Evolutionary conservation across 169 alveolate species (phyloP), one percentile per base, ranked within the genome.

Genomic region (Neospora caninum): DNA sequence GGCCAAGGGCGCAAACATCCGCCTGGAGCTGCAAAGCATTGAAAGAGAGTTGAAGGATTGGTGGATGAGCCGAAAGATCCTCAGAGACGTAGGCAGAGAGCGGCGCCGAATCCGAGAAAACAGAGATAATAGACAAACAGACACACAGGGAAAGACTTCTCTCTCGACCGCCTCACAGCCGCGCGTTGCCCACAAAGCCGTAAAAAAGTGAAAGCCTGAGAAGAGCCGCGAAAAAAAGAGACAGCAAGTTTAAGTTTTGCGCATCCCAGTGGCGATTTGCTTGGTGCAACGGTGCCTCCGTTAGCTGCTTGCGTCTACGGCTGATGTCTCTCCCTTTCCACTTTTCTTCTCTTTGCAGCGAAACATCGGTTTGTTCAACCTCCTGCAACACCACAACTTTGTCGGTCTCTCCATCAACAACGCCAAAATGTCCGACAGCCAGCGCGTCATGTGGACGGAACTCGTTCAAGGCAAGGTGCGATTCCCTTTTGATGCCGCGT

Each of bases 1-100:
- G 84, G 54, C 20, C n/a, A 58, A 36, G 36, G 84, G 16, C 31
- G 93, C 29, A 31, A 53, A 16, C 10, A 27, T 92, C 49, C 84
- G 31, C 36, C 41, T 25, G 34, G 86, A 92, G 82, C 78, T 92
- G 92, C 86, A 73, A n/a, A 42, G 45, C 20, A 58, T 92, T 58
- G 95, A 92, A 18, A 49, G 49, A 4, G 95, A 92, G 38, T 49
- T 92, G 88, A 92, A 92, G 88, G 93, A 92, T 82, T 92, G 95
- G 95, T 92, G 69, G 73, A 45, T 83, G 73, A 27, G 27, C 36
- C 29, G 95, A 41, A 82, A 86, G 58, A n/a, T 92, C 36, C 70
- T 45, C 6, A 0, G 69, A 0, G 95, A 92, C n/a, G 95, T 92
- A 83, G 18, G 92, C 54, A n/a, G 58, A 42, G 58, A 49, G 58